Evolutionary conservation across 768 basidiomycete species (phyloP).

Genomic region (Mycena metata): DNA sequence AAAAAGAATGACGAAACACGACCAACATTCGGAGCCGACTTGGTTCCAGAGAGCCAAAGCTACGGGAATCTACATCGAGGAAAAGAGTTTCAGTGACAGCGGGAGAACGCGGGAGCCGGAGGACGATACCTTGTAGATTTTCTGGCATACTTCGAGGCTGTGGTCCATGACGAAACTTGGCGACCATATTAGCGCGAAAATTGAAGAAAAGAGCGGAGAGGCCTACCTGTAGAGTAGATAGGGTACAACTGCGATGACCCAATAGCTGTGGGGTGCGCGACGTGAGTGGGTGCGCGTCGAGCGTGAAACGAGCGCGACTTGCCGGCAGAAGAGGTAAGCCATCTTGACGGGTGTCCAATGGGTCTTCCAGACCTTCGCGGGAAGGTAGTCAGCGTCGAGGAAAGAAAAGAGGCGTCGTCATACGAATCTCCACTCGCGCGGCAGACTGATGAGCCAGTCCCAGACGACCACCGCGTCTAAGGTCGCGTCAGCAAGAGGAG

Average conservation of each 20-base stretch:
- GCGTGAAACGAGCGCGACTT: conserved; percentile 47
- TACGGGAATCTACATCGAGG: conserved; percentile 72
- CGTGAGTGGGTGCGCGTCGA: conserved; percentile 6
- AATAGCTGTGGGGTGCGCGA: conserved; percentile 66
- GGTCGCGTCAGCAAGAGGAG: conserved; percentile 6
- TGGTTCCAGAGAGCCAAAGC: conserved; percentile 91
- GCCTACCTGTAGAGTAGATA: conserved; percentile 73
- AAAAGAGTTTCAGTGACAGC: conserved; percentile 12
- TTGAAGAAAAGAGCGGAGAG: too few species aligned
- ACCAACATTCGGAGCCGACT: conserved; percentile 80
- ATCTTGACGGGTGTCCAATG: conserved; percentile 88
- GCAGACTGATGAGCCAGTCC: conserved; percentile 88
- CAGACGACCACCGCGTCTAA: conserved; percentile 85
- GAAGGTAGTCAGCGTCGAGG: conserved; percentile 36
- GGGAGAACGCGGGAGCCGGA: conserved; percentile 18
- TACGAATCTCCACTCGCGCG: conserved; percentile 85
- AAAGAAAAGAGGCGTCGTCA: conserved; percentile 40
- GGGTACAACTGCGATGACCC: conserved; percentile 85
- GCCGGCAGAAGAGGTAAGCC: conserved; percentile 89
- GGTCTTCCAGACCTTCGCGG: conserved; percentile 80
- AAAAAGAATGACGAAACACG: conserved; percentile 28
- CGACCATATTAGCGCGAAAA: too few species aligned
- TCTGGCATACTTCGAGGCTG: conserved; percentile 70
- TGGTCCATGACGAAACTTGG: conserved; percentile 75
- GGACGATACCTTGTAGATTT: conserved; percentile 72